A percentile compares a stretch with the other conserved stretches of the same genome.
These are phyloP conservation scores for Jaltomata sinuosa DNA, from an alignment of 257 asterid species.

Conservation along the genomic window DNA sequence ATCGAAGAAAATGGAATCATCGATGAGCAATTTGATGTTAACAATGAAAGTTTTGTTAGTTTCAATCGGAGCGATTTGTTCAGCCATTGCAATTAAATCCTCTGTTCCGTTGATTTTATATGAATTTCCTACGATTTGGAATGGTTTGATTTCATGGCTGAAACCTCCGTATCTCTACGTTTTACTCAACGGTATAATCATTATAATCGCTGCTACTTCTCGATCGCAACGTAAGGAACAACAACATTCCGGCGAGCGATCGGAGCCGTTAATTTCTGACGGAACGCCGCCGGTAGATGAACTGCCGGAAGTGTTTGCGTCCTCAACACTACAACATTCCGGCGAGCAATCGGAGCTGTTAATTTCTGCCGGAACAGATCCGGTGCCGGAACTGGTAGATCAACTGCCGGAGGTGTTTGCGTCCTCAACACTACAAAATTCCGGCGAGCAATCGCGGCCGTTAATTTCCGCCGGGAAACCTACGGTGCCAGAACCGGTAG, in stretches of 20 bases:
- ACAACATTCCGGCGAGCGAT: neutral
- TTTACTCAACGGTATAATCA: constrained; percentile 19
- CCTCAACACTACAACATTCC: neutral
- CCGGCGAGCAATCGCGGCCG: constrained; percentile 4
- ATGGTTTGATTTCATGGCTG: constrained; percentile 2
- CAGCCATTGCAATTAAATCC: constrained; percentile 27
- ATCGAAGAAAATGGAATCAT: neutral
- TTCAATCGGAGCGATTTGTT: constrained; percentile 38
- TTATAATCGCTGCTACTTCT: constrained; percentile 15
- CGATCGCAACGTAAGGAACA: constrained; percentile 10
- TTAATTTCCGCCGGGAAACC: too few relatives aligned
- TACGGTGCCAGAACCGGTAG: too few relatives aligned
- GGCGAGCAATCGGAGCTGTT: constrained; percentile 9
- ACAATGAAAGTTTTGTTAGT: constrained; percentile 41
- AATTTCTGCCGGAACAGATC: constrained; percentile 26
- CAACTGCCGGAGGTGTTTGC: too few relatives aligned
- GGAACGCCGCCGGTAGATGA: constrained; percentile 30
- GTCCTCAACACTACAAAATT: too few relatives aligned
- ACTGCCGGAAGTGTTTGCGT: too few relatives aligned
- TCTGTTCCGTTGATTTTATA: constrained; percentile 26
- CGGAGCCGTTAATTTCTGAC: constrained; percentile 17
- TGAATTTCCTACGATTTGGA: constrained; percentile 8
- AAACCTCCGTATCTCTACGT: constrained; percentile 23
- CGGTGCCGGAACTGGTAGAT: too few relatives aligned
- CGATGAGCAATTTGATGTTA: constrained; percentile 19